Base-by-base conservation (phyloP, 345 rosid species). In the Aquilaria malaccensis region DNA sequence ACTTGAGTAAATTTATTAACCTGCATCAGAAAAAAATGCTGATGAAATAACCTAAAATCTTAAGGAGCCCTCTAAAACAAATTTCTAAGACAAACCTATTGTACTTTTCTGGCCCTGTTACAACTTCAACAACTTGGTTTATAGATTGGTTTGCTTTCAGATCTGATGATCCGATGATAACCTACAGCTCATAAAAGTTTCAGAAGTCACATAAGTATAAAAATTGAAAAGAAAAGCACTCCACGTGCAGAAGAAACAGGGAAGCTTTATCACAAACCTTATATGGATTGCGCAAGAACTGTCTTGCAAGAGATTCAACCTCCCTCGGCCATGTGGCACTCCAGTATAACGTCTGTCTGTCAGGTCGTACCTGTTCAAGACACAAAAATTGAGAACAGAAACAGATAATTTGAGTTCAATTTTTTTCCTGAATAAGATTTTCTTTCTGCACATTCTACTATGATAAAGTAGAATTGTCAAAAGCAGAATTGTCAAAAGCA, bases 241-340 rank as follows among this genome's bases (percentile, higher is more conserved):
- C 13, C 30, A 45, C 7, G 43, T 9, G 41, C 9, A 47, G 10
- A 58, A 30, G 59, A 66, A 57, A 63, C 13, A 67, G 6, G 37
- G 58, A 14, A 29, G 6, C 33, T 31, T 64, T 30, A 41, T 41
- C 1, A 63, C 43, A 59, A 51, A 93, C 98, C 97, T 89, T 93
- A 69, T 85, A 89, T 4, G 98, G 82, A 81, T 89, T 86, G 47
- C 80, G 75, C 61, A 93, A 74, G 72, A 93, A 93, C 74, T 89
- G 97, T 74, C 91, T 83, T 2, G 98, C 96, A 56, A 93, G 80
- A 70, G 82, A 67, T 72, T 85, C 97, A 75, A 93, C 97, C 67
- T 89, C 98, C 67, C 75, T 87, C 52, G 97, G 98, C 98, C 98
- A 93, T 67, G 98, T 93, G 63, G 98, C 98, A 78, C 98, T 93